Conservation (phyloP, 495 filamentous ascomycete species). For the Saxophila tyrrhenica region DNA sequence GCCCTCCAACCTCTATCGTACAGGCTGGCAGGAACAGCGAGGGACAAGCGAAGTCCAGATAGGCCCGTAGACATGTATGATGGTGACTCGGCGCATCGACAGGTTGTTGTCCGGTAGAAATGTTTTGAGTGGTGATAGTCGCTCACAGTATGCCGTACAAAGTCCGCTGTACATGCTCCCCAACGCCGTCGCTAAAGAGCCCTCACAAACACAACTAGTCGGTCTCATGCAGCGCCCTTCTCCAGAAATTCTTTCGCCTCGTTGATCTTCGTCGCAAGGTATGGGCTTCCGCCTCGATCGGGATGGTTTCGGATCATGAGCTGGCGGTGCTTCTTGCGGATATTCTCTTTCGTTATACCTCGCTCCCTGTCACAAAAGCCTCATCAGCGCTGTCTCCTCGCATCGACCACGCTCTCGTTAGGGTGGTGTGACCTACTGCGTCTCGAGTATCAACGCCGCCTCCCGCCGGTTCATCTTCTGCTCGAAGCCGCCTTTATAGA, state of each 20-base stretch:
- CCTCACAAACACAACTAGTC: slow-evolving; percentile 3
- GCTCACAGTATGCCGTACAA: neutral
- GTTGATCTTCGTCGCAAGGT: slow-evolving; percentile 93
- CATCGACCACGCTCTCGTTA: neutral
- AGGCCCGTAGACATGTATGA: no score
- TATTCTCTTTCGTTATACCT: slow-evolving; percentile 73
- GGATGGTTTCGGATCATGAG: slow-evolving; percentile 98
- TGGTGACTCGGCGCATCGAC: no score
- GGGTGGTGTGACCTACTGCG: slow-evolving; percentile 50
- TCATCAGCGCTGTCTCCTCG: neutral
- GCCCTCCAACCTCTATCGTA: no score
- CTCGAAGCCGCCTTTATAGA: slow-evolving; percentile 97
- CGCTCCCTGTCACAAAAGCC: slow-evolving; percentile 51
- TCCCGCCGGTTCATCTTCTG: slow-evolving; percentile 83
- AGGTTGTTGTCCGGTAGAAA: no score
- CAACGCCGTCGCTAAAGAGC: slow-evolving; percentile 20
- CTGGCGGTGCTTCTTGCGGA: slow-evolving; percentile 90
- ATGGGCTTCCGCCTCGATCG: slow-evolving; percentile 92
- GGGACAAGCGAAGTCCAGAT: no score
- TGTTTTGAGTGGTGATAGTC: neutral
- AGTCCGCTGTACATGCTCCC: neutral
- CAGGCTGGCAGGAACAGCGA: no score
- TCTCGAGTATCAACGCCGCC: slow-evolving; percentile 80
- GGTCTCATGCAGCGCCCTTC: slow-evolving; percentile 38
- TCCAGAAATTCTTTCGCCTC: slow-evolving; percentile 95